Percentiles rank a stretch among this genome's conserved stretches.
phyloP scores from a whole-genome alignment of 495 filamentous ascomycete species.

The Amniculicola lignicola region DNA sequence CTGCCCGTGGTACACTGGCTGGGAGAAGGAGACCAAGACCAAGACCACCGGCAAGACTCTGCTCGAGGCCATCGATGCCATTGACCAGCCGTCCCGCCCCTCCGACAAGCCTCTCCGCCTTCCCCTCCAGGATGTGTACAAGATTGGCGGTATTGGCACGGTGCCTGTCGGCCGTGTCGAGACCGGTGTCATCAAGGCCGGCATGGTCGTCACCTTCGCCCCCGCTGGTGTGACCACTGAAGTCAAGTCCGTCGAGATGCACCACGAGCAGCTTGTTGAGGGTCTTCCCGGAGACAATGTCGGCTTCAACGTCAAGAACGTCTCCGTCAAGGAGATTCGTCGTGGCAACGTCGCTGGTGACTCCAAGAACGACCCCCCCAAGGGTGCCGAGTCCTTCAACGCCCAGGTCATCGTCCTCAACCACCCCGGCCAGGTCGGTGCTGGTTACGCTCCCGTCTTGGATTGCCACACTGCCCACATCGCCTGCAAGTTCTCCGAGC shows the following conservation, averaged over 20 bases:
- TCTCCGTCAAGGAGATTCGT: conserved; percentile 99
- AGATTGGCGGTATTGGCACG: conserved; percentile 99
- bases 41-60: conserved; percentile 95
- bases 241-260: conserved; percentile 99
- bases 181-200: conserved; percentile 96
- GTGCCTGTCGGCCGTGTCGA: conserved; percentile 99
- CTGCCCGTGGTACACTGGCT: conserved; percentile 99
- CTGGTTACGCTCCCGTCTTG: conserved; percentile 96
- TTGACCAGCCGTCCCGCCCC: conserved; percentile 88
- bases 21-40: conserved; percentile 98
- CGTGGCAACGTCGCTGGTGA: conserved; percentile 99
- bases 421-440: conserved; percentile 99
- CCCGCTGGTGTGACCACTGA: conserved; percentile 99
- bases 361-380: conserved; percentile 98
- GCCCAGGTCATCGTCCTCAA: conserved; percentile 99
- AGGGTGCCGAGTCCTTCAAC: conserved; percentile 87
- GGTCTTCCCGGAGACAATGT: conserved; percentile 99
- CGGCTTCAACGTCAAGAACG: conserved; percentile 99
- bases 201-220: conserved; percentile 96
- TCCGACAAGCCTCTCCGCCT: conserved; percentile 98
- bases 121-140: conserved; percentile 99
- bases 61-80: conserved; percentile 96
- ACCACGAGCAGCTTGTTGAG: conserved; percentile 98
- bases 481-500: conserved; percentile 99
- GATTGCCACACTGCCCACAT: conserved; percentile 99